phyloP scores from a whole-genome alignment of 1,284 basidiomycete genomes.

The Rhodotorula sp. region DNA sequence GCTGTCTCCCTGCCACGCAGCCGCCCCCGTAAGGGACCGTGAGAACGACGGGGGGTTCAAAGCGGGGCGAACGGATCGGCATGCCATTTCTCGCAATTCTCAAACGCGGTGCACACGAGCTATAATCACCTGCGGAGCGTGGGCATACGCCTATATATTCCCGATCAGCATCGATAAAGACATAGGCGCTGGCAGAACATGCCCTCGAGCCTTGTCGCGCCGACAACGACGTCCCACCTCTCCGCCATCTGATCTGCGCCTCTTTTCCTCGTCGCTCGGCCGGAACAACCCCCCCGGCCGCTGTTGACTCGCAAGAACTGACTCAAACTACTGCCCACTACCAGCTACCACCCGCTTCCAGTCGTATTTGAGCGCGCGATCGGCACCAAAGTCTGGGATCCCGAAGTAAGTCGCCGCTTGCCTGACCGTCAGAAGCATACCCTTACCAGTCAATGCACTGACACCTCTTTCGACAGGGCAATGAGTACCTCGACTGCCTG shows the following conservation, averaged over 20 bases:
- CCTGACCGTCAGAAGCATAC: neutral
- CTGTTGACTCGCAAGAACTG: neutral
- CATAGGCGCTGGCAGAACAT: conserved; percentile 1
- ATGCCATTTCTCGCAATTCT: neutral
- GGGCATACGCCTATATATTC: neutral
- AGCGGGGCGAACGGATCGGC: neutral
- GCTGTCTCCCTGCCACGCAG: neutral
- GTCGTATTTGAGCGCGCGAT: conserved; percentile 87
- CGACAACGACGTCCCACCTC: neutral
- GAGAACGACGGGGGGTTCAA: no score
- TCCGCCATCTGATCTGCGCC: no score
- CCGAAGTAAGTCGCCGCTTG: conserved; percentile 30
- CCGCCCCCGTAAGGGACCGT: no score
- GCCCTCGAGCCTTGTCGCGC: neutral
- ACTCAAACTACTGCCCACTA: neutral
- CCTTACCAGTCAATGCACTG: conserved; percentile 8
- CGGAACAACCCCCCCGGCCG: no score
- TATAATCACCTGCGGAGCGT: neutral
- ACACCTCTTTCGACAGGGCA: conserved; percentile 35
- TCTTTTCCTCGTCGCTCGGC: no score
- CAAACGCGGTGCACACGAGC: neutral
- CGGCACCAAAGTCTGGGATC: conserved; percentile 59
- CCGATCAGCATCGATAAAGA: neutral
- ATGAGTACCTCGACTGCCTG: conserved; percentile 65
- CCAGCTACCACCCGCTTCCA: conserved; percentile 93